phyloP scores from a whole-genome alignment of 768 basidiomycete genomes.

The Kwoniella europaea region DNA sequence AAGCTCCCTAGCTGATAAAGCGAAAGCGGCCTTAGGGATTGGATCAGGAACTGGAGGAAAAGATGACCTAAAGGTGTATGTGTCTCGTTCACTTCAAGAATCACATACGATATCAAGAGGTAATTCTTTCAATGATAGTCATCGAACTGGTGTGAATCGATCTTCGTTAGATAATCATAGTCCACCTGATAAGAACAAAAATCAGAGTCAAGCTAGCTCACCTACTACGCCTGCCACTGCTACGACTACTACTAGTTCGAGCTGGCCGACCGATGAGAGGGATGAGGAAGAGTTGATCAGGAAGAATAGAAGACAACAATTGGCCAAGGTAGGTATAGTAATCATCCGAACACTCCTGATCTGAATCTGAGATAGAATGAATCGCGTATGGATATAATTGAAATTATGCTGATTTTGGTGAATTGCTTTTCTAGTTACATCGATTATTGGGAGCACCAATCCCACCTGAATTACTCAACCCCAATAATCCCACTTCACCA shows the following conservation, averaged over 20 bases:
- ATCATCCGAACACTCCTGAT: neutral
- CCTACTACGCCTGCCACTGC: slow-evolving; percentile 17
- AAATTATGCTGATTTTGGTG: neutral
- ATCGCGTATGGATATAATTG: neutral
- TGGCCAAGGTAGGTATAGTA: slow-evolving; percentile 35
- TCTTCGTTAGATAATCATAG: neutral
- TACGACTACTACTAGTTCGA: slow-evolving; percentile 3
- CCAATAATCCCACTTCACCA: slow-evolving; percentile 18
- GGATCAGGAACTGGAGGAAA: neutral
- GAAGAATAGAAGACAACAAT: slow-evolving; percentile 30
- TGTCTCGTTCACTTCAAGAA: neutral
- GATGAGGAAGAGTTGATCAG: slow-evolving; percentile 16
- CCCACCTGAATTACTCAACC: slow-evolving; percentile 23
- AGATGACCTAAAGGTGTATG: slow-evolving; percentile 11
- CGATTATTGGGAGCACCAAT: slow-evolving; percentile 38
- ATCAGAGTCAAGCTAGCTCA: slow-evolving; percentile 4
- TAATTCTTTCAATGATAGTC: slow-evolving; percentile 8
- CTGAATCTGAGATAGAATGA: neutral
- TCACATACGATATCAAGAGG: slow-evolving; percentile 13
- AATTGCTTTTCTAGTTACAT: slow-evolving; percentile 24
- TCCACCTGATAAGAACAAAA: neutral
- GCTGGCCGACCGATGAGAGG: neutral
- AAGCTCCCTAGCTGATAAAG: slow-evolving; percentile 5
- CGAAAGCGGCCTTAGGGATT: slow-evolving; percentile 21
- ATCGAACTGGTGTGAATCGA: neutral